Evolutionary conservation across 305 asterid species (phyloP).

Genomic region (Fraxinus baroniana): DNA sequence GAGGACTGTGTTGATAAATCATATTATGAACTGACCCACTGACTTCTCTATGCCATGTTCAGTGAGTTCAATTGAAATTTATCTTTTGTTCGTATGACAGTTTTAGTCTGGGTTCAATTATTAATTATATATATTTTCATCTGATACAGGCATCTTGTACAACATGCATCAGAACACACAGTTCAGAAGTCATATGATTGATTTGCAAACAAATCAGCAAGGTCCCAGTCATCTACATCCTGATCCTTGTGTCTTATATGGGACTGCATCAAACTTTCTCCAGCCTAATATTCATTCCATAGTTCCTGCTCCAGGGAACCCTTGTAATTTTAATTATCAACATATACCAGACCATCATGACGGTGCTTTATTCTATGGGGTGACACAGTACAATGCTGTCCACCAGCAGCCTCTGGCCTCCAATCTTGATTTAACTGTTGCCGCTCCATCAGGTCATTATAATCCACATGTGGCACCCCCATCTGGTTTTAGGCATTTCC

Average conservation of each 20-base stretch:
- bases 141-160: constrained; percentile 45
- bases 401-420: constrained; percentile 52
- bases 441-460: constrained; percentile 55
- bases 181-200: constrained; percentile 46
- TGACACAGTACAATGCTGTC: constrained; percentile 42
- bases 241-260: constrained; percentile 50
- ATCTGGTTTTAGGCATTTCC: constrained; percentile 50
- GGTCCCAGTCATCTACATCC: constrained; percentile 49
- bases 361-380: constrained; percentile 49
- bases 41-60: background rate
- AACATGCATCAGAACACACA: constrained; percentile 56
- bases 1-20: background rate
- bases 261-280: constrained; percentile 46
- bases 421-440: constrained; percentile 48
- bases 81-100: background rate
- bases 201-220: constrained; percentile 54
- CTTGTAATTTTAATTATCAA: constrained; percentile 45
- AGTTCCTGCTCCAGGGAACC: constrained; percentile 46
- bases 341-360: constrained; percentile 56
- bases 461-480: constrained; percentile 55
- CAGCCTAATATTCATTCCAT: constrained; percentile 54
- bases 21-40: background rate
- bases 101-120: background rate
- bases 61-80: background rate
- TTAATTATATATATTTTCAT: constrained; percentile 21